Base-by-base conservation (phyloP, 2,329 filamentous ascomycete species). In the Thielaviopsis ethacetica region DNA sequence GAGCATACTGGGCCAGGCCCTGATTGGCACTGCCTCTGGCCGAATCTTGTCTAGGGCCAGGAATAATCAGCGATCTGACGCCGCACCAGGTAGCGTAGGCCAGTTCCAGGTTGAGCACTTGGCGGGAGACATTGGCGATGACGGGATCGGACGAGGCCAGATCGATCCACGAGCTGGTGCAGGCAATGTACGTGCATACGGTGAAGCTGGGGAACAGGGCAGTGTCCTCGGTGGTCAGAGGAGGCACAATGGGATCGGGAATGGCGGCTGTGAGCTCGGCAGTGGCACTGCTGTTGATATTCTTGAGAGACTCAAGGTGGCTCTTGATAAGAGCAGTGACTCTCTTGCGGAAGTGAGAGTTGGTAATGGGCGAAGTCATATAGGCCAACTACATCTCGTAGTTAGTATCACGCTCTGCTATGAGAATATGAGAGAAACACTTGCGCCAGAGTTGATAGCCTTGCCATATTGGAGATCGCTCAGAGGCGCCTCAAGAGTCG, bases 61-160 rank as follows among this genome's bases (percentile, higher is more conserved):
- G 83, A 30, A 98, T 76, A 56, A 97, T 75, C 61, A 97, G 77
- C 70, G 86, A 94, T 59, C 84, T 83, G 54, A 93, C 80, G 41
- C 94, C 94, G 67, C 90, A 96, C 72, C 97, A 98, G 63, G 89
- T 91, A 63, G 94, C 93, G 72, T 96, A 98, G 54, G 89, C 87
- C 54, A 97, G 80, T 69, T 98, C 93, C 47, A 95, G 78, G 68
- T 90, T 90, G 63, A 98, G 76, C 6, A 95, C 86, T 71, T 96
- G 91, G 52, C 88, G 83, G 41, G 91, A 96, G 61, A 97, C 79
- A 68, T 87, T 88, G 7, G 89, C 83, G 63, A 97, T 84, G 62
- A 91, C 71, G 6, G 90, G 87, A 69, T 96, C 86, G 1, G 83
- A 73, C 2, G 91, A 95, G 65, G 84, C 85, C 13, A 97, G 74